phyloP scores from a whole-genome alignment of 345 rosid genomes.

The Aquilaria sinensis region DNA sequence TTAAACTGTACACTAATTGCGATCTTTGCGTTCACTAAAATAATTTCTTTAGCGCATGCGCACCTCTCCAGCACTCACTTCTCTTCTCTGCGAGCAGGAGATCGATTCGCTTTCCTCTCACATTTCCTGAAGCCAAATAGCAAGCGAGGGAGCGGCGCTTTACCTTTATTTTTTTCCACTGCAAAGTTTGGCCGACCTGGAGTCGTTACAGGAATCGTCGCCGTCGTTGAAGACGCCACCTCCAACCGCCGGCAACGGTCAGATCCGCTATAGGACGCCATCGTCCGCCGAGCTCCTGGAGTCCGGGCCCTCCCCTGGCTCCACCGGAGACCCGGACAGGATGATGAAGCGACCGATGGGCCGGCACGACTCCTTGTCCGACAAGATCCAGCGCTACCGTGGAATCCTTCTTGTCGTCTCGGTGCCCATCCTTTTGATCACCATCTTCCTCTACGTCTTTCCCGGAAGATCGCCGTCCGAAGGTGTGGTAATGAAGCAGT shows the following conservation, averaged over 20 bases:
- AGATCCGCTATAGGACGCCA: slow-evolving; percentile 88
- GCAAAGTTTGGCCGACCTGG: slow-evolving; percentile 47
- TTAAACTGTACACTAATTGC: too few relatives aligned
- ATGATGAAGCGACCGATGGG: slow-evolving; percentile 49
- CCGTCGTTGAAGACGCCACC: slow-evolving; percentile 53
- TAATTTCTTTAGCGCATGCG: too few relatives aligned
- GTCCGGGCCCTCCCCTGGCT: slow-evolving; percentile 21
- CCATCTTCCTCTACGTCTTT: slow-evolving; percentile 50
- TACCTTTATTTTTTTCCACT: background rate
- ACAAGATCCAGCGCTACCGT: slow-evolving; percentile 74
- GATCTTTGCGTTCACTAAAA: too few relatives aligned
- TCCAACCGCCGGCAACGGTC: slow-evolving; percentile 65
- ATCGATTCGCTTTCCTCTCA: too few relatives aligned
- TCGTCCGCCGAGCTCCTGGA: slow-evolving; percentile 55
- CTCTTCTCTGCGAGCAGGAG: too few relatives aligned
- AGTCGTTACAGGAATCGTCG: slow-evolving; percentile 59
- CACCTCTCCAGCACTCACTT: too few relatives aligned
- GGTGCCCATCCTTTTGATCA: slow-evolving; percentile 56
- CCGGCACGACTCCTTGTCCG: slow-evolving; percentile 51
- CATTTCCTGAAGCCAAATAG: too few relatives aligned
- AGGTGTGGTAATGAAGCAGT: slow-evolving; percentile 31
- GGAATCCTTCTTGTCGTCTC: slow-evolving; percentile 55
- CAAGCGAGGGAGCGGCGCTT: too few relatives aligned
- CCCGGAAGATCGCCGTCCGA: slow-evolving; percentile 46
- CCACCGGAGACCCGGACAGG: slow-evolving; percentile 36